Base-by-base conservation (phyloP, 1,284 basidiomycete species). In the Grifola frondosa region DNA sequence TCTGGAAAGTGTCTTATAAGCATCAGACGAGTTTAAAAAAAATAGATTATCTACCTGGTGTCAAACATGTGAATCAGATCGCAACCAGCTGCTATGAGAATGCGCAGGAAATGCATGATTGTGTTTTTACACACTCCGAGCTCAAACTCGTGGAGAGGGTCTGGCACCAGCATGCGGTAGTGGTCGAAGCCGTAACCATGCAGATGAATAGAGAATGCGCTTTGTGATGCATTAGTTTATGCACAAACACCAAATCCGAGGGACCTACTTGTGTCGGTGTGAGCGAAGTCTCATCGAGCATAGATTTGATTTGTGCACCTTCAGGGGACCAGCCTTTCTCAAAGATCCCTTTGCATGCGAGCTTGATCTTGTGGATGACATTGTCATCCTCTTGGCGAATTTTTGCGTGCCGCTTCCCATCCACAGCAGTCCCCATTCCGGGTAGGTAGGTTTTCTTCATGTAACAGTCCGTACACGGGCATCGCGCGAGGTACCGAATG, bases 101-200 rank as follows among this genome's bases (percentile, higher is more conserved):
- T 36, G 5, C 41, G 34, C 6, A 43, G 3, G 4, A 56, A 30
- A 20, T 56, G 54, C 1, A 40, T 49, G 25, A 50, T 50, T 1
- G 44, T 17, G 0, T 41, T 44, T 38, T 55, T 70, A 65, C 68
- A 72, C 0, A 65, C 56, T 2, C 67, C 69, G 0, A 70, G 48
- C 39, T 70, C 65, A 30, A 65, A 53, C 40, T 71, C 64, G 40
- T 71, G 68, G 39, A 71, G 25, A 8, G 68, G n/a, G 43, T 72
- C 69, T 1, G 61, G 53, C 0, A 61, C 56, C 1, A 71, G 52
- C 37, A 66, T 50, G 1, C 12, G 40, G 35, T 58, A 65, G 4
- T 59, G 41, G 20, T 67, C 50, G 25, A 66, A 60, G 1, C 58
- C 60, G 6, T 59, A 40, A 0, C 37, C n/a, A 0, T 37, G 25